Evolutionary conservation across 2,329 filamentous ascomycete genomes (phyloP), one percentile per base, ranked within the genome.

Genomic region (Neocucurbitaria cava): DNA sequence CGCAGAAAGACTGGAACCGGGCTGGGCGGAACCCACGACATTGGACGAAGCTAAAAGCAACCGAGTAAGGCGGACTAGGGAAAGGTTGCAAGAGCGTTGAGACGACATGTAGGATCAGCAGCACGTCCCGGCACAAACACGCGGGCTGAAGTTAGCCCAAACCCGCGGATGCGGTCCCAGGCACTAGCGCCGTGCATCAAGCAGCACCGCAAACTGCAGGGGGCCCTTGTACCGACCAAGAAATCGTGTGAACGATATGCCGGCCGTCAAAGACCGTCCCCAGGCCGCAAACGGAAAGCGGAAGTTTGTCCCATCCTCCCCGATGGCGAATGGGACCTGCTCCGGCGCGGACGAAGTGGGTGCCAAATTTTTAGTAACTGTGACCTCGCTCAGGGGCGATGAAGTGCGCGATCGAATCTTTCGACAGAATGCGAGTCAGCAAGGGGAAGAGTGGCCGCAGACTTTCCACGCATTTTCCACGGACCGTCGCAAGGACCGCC

Each of bases 21-120:
- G 62, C 64, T 69, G 66, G 55, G 66, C 68, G 64, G 68, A 69
- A 70, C 56, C 71, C 70, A 70, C 61, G 66, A 69, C 65, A 65
- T 66, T 70, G 71, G 72, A 54, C 62, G 54, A n/a, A 56, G 59
- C 70, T 71, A 72, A 54, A 56, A 39, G 61, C 48, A 66, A 65
- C 49, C 56, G 65, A 71, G 71, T 66, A 71, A 70, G 71, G 68
- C 58, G 61, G 59, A 61, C 59, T 59, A 66, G 68, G 69, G 58
- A 64, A n/a, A 64, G 65, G 64, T 62, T 64, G 65, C 57, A 64
- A 59, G 68, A 71, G 68, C 69, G 70, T 72, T 72, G 66, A 61
- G 59, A 71, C 69, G 69, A 69, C 70, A 68, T 68, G 62, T 58
- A 59, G 54, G 71, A 75, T 73, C 70, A 71, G 54, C 66, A 54